Conservation (phyloP, 202 grass and related monocot species). For the Panicum hallii region DNA sequence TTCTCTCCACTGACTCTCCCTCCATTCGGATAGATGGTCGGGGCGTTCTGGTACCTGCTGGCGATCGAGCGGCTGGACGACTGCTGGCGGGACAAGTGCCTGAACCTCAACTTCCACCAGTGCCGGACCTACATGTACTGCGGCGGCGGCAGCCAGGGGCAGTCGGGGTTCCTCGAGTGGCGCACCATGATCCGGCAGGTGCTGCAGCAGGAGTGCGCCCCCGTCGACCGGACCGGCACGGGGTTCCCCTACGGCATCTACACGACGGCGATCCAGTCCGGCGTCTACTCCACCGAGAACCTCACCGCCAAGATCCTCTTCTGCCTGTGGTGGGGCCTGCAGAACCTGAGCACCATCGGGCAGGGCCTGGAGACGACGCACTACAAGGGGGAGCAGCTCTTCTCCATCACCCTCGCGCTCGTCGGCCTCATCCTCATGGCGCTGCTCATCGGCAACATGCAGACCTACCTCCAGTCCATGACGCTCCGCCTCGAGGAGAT, state of each 20-base stretch:
- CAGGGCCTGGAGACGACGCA: constrained; percentile 71
- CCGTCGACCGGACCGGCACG: constrained; percentile 22
- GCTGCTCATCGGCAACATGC: constrained; percentile 89
- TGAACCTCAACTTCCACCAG: constrained; percentile 26
- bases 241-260: constrained; percentile 74
- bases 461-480: constrained; percentile 80
- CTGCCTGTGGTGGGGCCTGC: constrained; percentile 86
- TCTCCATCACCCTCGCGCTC: constrained; percentile 69
- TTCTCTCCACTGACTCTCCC: too few relatives aligned
- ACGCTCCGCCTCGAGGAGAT: constrained; percentile 73
- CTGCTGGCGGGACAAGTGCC: constrained; percentile 66
- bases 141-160: constrained; percentile 39
- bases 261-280: constrained; percentile 48
- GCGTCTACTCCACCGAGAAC: constrained; percentile 47
- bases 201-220: constrained; percentile 45
- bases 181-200: constrained; percentile 45
- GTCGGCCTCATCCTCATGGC: constrained; percentile 77
- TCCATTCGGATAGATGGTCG: constrained; percentile 45
- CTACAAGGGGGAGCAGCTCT: constrained; percentile 75
- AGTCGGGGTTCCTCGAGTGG: constrained; percentile 55
- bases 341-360: constrained; percentile 78
- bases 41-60: constrained; percentile 77
- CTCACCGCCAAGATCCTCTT: constrained; percentile 57
- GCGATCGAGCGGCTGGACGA: constrained; percentile 66
- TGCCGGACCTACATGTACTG: constrained; percentile 70